Base-by-base conservation (phyloP, 2,329 filamentous ascomycete species). In the Colletotrichum filicis region DNA sequence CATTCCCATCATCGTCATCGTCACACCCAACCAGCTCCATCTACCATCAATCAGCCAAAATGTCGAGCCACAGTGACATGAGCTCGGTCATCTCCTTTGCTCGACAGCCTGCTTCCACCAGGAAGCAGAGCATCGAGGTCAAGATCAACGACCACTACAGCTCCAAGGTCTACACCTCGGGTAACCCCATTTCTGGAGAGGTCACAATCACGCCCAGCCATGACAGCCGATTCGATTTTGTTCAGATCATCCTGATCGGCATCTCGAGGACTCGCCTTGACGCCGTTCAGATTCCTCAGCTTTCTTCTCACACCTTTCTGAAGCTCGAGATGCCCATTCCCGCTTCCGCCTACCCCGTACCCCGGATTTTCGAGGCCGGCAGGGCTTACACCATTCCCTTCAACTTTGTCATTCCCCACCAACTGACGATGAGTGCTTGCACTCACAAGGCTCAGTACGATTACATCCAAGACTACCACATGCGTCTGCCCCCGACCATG, bases 401-500 rank as follows among this genome's bases (percentile, higher is more conserved):
- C 82, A 81, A 89, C 81, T 91, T 91, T 75, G 86, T 91, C 71
- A 85, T 91, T 19, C 89, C 89, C n/a, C 83, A 84, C 75, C 85
- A 90, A 66, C 86, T 91, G 72, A 90, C 89, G 22, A 82, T 90
- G 62, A 85, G 85, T 71, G 88, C 89, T 22, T 91, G 89, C 83
- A 86, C 82, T 76, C 89, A 91, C 81, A 76, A 79, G 32, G 83
- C 85, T 66, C 80, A 82, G 53, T 83, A 83, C 53, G 80, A 82
- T n/a, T 81, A 81, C 59, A 82, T 91, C 35, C 83, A 84, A 66
- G 87, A 88, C 42, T 83, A 87, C 59, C 89, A 91, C 80, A 80
- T 88, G 52, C 83, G 85, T 14, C 82, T 90, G 26, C 89, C 89
- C 1, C 89, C 89, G 0, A 86, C 86, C 12, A 79, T 90, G 69